A percentile compares a stretch with the other conserved stretches of the same genome.
Evolutionary conservation across 2,329 filamentous ascomycete species (phyloP).

Genomic region (Ascochyta viciae-villosae): DNA sequence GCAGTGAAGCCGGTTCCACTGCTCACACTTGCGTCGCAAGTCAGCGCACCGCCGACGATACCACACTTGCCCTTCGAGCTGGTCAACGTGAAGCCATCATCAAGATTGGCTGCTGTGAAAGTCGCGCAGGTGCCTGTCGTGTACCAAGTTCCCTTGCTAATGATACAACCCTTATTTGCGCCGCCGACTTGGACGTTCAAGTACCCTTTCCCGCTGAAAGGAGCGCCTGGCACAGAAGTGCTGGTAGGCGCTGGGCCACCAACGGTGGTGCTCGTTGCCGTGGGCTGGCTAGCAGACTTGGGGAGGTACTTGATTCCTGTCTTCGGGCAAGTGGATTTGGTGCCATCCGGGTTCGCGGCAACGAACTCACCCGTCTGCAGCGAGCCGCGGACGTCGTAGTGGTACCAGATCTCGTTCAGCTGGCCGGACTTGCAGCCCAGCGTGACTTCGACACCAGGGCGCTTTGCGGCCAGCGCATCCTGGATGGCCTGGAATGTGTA

Average conservation of each 20-base stretch:
- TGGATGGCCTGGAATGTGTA: conserved; percentile 68
- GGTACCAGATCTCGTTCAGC: conserved; percentile 66
- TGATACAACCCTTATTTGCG: conserved; percentile 68
- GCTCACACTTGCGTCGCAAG: conserved; percentile 60
- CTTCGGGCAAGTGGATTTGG: conserved; percentile 67
- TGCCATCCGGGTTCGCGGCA: conserved; percentile 63
- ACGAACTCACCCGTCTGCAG: conserved; percentile 68
- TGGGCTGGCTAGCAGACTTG: conserved; percentile 53
- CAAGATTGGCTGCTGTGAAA: conserved; percentile 60
- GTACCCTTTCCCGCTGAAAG: conserved; percentile 66
- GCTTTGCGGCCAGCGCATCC: conserved; percentile 60
- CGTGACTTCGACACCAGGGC: conserved; percentile 64
- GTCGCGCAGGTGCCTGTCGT: conserved; percentile 71
- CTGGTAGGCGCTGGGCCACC: conserved; percentile 36
- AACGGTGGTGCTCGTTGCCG: conserved; percentile 38
- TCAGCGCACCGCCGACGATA: conserved; percentile 61
- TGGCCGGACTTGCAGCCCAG: conserved; percentile 62
- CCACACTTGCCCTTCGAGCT: conserved; percentile 57
- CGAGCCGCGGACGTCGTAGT: conserved; percentile 68
- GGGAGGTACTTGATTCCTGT: conserved; percentile 70
- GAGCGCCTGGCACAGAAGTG: conserved; percentile 46
- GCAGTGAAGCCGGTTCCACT: conserved; percentile 52
- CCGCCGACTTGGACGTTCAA: conserved; percentile 63
- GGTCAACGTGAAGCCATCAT: conserved; percentile 41
- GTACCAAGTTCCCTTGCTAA: conserved; percentile 72